phyloP scores from a whole-genome alignment of 176 grass and related monocot genomes.

The Tillandsia fasciculata region DNA sequence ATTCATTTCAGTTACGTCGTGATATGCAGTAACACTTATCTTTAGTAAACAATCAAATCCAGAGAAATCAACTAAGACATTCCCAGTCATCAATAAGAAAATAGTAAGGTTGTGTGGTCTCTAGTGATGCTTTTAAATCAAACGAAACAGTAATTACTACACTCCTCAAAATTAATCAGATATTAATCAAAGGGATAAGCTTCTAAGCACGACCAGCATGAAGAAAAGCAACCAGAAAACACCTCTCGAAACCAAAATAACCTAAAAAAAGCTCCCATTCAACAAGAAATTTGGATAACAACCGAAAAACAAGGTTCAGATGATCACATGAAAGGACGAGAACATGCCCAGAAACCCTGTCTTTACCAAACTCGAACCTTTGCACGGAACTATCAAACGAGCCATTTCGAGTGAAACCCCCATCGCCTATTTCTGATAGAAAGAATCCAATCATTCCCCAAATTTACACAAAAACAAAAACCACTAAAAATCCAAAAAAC shows the following conservation, averaged over 20 bases:
- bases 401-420: conserved; percentile 45
- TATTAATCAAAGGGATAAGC: not conserved
- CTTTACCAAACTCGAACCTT: conserved; percentile 69
- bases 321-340: conserved; percentile 89
- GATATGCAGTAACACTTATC: too few relatives aligned
- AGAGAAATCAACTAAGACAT: not conserved
- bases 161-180: not conserved
- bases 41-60: not conserved
- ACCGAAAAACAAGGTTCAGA: conserved; percentile 18
- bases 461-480: conserved; percentile 8
- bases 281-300: not conserved
- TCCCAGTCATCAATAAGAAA: not conserved
- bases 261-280: not conserved
- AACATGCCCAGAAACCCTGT: conserved; percentile 66
- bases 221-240: not conserved
- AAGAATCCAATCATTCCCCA: conserved; percentile 29
- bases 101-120: not conserved
- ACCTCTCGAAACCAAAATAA: not conserved
- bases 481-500: not conserved
- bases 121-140: not conserved
- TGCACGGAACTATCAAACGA: conserved; percentile 72
- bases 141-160: not conserved
- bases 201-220: not conserved
- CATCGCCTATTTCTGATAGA: conserved; percentile 31
- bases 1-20: too few relatives aligned